Percentiles rank a stretch among this genome's conserved stretches.
phyloP scores from a whole-genome alignment of 139 green algal species.

The Mychonastes homosphaera region DNA sequence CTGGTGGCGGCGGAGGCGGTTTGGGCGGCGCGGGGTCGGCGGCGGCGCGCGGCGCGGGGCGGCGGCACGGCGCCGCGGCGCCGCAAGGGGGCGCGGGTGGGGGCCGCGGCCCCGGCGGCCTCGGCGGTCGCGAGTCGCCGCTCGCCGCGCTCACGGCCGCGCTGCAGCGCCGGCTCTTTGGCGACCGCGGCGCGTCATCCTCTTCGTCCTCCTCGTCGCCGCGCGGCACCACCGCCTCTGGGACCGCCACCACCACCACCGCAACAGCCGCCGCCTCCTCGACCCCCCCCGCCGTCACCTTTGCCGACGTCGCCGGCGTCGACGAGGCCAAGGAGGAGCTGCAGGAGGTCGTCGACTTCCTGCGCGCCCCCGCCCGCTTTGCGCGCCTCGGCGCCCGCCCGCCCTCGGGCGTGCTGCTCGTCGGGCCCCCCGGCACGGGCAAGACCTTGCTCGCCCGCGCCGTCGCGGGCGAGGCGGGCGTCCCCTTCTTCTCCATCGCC shows the following conservation, averaged over 20 bases:
- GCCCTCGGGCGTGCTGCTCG: slow-evolving; percentile 65
- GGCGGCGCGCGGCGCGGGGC: slow-evolving; percentile 7
- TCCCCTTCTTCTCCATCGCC: slow-evolving; percentile 75
- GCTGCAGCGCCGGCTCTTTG: no score
- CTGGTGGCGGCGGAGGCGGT: no score
- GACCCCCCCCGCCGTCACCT: slow-evolving; percentile 30
- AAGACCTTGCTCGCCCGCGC: slow-evolving; percentile 66
- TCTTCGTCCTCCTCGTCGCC: no score
- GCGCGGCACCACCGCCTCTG: no score
- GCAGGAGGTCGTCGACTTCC: slow-evolving; percentile 74
- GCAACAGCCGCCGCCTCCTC: no score
- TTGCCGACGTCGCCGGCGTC: slow-evolving; percentile 80
- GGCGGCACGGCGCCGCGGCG: no score
- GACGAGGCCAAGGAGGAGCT: slow-evolving; percentile 86
- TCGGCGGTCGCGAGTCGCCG: no score
- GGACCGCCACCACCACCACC: no score
- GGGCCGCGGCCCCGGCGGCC: no score
- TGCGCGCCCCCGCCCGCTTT: slow-evolving; percentile 61
- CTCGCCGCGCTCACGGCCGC: no score
- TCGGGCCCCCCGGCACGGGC: slow-evolving; percentile 58
- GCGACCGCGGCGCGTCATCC: no score
- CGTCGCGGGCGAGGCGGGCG: slow-evolving; percentile 58
- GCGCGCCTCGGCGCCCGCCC: slow-evolving; percentile 54
- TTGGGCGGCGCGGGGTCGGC: no score
- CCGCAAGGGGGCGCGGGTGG: neutral